These are phyloP conservation scores for Cystobasidium onofrii DNA, from an alignment of 768 basidiomycete species.

Conservation along the genomic window DNA sequence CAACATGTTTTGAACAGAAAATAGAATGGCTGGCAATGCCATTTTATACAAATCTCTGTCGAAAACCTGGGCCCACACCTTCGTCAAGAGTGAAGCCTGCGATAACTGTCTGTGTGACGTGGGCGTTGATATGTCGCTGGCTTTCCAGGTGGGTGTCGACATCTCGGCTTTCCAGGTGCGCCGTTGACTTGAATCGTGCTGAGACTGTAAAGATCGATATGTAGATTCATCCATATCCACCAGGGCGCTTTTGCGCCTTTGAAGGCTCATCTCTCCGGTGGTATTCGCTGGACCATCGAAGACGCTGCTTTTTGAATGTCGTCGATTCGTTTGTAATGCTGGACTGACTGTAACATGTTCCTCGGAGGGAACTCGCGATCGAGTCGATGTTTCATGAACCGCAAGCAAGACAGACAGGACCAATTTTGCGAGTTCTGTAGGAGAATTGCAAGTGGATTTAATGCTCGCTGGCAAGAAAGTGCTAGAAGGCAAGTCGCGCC, in stretches of 20 bases:
- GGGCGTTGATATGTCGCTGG: background rate
- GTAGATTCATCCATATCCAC: too few relatives aligned
- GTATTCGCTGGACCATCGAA: background rate
- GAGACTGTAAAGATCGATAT: too few relatives aligned
- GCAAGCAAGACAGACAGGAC: constrained; percentile 39
- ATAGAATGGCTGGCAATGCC: constrained; percentile 86
- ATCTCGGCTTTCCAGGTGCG: too few relatives aligned
- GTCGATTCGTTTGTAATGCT: background rate
- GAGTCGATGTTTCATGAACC: constrained; percentile 29
- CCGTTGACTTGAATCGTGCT: too few relatives aligned
- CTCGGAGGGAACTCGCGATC: background rate
- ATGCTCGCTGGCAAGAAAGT: too few relatives aligned
- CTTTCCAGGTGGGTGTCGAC: too few relatives aligned
- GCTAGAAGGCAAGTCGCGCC: background rate
- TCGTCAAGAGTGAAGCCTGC: background rate
- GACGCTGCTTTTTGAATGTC: background rate
- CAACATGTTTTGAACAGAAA: constrained; percentile 55
- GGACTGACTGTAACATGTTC: background rate
- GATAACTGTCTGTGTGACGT: background rate
- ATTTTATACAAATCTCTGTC: constrained; percentile 87
- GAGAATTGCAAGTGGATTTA: background rate
- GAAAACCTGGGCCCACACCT: constrained; percentile 55
- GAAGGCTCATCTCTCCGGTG: background rate
- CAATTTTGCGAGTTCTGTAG: constrained; percentile 40
- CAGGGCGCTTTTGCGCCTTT: background rate